Base-by-base conservation (phyloP, 345 rosid genomes). In the Gossypium rotundifolium region DNA sequence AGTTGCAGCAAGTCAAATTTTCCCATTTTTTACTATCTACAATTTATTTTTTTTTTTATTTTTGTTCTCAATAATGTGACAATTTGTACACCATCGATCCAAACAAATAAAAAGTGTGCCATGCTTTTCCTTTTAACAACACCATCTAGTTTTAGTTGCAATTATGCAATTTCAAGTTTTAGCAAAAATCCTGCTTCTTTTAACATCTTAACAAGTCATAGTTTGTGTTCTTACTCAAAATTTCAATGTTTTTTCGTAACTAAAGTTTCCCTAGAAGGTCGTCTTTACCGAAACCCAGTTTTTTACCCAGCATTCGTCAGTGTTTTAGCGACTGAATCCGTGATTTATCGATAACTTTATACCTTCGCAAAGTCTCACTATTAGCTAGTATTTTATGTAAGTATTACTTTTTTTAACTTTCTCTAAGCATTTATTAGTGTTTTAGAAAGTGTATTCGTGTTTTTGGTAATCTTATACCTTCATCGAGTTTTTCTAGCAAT, bases 1-100 rank as follows among this genome's bases (percentile, higher is more conserved):
- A 55, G 65, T 72, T 40, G 53, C 40, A 9, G 65, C 33, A 76
- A 57, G 81, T 79, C 81, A 77, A 27, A 65, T 18, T 77, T 75
- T 79, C 65, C 77, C 65, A 33, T 74, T n/a, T 72, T 73, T 73
- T 66, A 45, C 77, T 59, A 27, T 23, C 63, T 13, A 25, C 40
- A 58, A 1, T 4, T 58, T n/a, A 11, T 11, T 11, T 22, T 3
- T 2, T 2, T 33, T 33, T 33, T 33, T 33, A 1, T 33, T 25
- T 58, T 79, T 64, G 25, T 58, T 76, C 65, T 70, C 76, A 59
- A 74, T 42, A 79, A 72, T 48, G 71, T 29, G 22, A 58, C 57
- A 70, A 23, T 20, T 7, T 53, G 22, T 44, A 38, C 23, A 16
- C 45, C 77, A 70, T 42, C 16, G 45, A 53, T 59, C 58, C 71